A percentile compares a stretch with the other conserved stretches of the same genome.
phyloP scores from a whole-genome alignment of 768 basidiomycete species.

The Panus rudis region DNA sequence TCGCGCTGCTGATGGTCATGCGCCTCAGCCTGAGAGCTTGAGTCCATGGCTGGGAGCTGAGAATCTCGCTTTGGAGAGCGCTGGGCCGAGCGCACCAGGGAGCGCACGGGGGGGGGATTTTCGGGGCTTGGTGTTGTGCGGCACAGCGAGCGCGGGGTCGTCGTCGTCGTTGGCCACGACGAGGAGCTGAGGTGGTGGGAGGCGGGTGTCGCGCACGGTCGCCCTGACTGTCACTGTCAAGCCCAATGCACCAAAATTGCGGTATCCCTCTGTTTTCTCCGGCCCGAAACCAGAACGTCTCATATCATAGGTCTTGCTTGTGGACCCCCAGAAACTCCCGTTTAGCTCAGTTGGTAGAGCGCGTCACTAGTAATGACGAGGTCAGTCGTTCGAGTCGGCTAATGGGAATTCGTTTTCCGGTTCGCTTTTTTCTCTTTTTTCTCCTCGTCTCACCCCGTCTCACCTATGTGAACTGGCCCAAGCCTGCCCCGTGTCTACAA shows the following conservation, averaged over 20 bases:
- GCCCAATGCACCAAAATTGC: background rate
- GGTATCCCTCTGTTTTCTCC: background rate
- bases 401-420: slow-evolving; percentile 20
- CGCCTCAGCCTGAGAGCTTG: slow-evolving; percentile 5
- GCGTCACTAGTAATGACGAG: slow-evolving; percentile 66
- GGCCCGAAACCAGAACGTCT: background rate
- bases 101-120: background rate
- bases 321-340: slow-evolving; percentile 10
- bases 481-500: no score
- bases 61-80: background rate
- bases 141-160: background rate
- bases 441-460: no score
- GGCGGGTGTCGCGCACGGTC: background rate
- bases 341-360: slow-evolving; percentile 40
- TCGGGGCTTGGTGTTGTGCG: background rate
- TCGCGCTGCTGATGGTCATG: slow-evolving; percentile 20
- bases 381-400: slow-evolving; percentile 63
- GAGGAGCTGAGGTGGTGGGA: background rate
- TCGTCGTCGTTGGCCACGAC: background rate
- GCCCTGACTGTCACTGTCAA: background rate
- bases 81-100: background rate
- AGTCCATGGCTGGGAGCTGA: slow-evolving; percentile 4
- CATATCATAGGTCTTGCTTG: background rate
- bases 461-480: no score
- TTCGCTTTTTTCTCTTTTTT: no score